Conservation (phyloP, 192 early-diverging fungal genomes). For the Spinellus fusiger region DNA sequence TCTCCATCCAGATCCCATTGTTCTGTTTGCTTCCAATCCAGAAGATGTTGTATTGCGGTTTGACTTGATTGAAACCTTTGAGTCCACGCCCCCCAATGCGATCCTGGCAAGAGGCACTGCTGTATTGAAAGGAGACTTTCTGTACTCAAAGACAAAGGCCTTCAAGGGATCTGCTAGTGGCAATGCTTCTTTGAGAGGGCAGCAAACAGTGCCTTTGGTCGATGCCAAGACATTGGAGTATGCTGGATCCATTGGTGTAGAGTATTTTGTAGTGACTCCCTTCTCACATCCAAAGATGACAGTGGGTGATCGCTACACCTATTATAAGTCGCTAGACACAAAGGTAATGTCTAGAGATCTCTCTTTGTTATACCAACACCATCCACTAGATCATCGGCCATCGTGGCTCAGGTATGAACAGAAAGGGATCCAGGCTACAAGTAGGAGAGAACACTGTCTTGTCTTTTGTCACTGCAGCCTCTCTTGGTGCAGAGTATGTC, state of each 20-base stretch:
- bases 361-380: too few relatives aligned
- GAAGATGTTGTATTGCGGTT: conserved; percentile 51
- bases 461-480: conserved; percentile 79
- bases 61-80: conserved; percentile 54
- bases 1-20: conserved; percentile 46
- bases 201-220: conserved; percentile 55
- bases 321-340: conserved; percentile 53
- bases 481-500: conserved; percentile 78
- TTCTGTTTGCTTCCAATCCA: conserved; percentile 42
- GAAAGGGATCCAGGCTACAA: conserved; percentile 56
- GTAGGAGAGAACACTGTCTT: conserved; percentile 89
- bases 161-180: conserved; percentile 24
- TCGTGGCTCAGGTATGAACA: conserved; percentile 86
- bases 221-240: conserved; percentile 38
- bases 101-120: conserved; percentile 53
- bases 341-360: background rate
- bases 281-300: conserved; percentile 55
- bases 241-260: conserved; percentile 52
- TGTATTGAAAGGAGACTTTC: conserved; percentile 44
- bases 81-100: conserved; percentile 28
- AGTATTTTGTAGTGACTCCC: conserved; percentile 59
- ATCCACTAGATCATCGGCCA: conserved; percentile 66
- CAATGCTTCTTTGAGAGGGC: conserved; percentile 46
- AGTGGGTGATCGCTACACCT: conserved; percentile 47
- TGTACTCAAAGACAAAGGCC: conserved; percentile 25